These are phyloP conservation scores for Fennellomyces sp. DNA, from an alignment of 371 early-diverging fungal genomes.

Conservation along the genomic window DNA sequence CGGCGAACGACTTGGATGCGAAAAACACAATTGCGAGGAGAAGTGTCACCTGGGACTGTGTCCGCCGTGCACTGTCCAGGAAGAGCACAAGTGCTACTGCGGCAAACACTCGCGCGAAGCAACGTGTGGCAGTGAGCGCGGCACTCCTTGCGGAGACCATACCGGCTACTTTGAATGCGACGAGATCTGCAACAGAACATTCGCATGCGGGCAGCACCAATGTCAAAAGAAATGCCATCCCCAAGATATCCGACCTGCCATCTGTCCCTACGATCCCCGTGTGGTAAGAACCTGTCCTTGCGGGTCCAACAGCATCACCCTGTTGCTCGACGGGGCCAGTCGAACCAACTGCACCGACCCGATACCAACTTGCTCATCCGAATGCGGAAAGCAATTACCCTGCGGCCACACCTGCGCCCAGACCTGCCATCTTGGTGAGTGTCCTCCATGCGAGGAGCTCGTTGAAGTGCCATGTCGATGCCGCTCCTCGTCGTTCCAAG, in stretches of 20 bases:
- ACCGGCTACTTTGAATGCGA: slow-evolving; percentile 67
- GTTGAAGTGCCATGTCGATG: slow-evolving; percentile 69
- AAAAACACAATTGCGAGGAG: slow-evolving; percentile 66
- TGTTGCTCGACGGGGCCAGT: slow-evolving; percentile 29
- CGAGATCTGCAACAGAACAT: slow-evolving; percentile 60
- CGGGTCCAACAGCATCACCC: slow-evolving; percentile 52
- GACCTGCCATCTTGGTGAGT: slow-evolving; percentile 76
- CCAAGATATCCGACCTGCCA: slow-evolving; percentile 37
- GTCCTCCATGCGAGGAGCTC: slow-evolving; percentile 63
- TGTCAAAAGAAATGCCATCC: slow-evolving; percentile 82
- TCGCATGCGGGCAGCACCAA: slow-evolving; percentile 76
- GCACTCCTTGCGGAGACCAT: slow-evolving; percentile 32
- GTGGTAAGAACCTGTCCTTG: slow-evolving; percentile 82
- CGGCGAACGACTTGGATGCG: slow-evolving; percentile 73
- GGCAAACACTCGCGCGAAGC: slow-evolving; percentile 61
- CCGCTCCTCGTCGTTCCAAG: slow-evolving; percentile 52
- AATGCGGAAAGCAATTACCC: slow-evolving; percentile 64
- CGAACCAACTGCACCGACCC: slow-evolving; percentile 74
- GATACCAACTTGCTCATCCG: slow-evolving; percentile 74
- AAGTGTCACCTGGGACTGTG: slow-evolving; percentile 75
- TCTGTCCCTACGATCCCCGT: slow-evolving; percentile 77
- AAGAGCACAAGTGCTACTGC: slow-evolving; percentile 73
- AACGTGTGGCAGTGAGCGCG: slow-evolving; percentile 63
- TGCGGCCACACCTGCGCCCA: slow-evolving; percentile 80
- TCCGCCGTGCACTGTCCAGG: slow-evolving; percentile 59